Percentiles rank a stretch among this genome's conserved stretches.
These are phyloP conservation scores for Torrubiellomyces zombiae DNA, from an alignment of 2,329 filamentous ascomycete species.

Conservation along the genomic window DNA sequence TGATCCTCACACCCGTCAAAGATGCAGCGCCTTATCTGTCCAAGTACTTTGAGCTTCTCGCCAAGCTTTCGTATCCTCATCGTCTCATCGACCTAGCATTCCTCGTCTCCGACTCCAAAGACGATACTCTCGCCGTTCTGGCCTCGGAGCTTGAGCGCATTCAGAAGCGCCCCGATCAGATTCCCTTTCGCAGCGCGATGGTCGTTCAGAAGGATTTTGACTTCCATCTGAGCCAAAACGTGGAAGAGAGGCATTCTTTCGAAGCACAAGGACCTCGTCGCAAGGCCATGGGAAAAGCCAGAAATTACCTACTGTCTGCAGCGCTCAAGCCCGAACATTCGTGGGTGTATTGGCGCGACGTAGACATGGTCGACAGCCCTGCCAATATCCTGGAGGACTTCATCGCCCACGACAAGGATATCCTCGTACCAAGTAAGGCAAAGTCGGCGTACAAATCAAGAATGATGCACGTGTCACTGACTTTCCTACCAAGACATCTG, in stretches of 20 bases:
- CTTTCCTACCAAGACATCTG: constrained; percentile 54
- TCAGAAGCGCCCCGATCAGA: constrained; percentile 62
- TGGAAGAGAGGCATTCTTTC: constrained; percentile 72
- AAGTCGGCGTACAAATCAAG: too few relatives aligned
- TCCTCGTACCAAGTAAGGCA: constrained; percentile 80
- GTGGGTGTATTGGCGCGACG: constrained; percentile 98
- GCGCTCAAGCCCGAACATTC: constrained; percentile 86
- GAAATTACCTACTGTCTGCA: constrained; percentile 77
- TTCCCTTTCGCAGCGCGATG: constrained; percentile 70
- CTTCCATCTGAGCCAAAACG: constrained; percentile 54
- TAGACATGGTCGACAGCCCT: constrained; percentile 87
- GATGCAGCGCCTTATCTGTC: constrained; percentile 69
- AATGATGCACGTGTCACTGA: too few relatives aligned
- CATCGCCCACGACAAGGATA: constrained; percentile 79
- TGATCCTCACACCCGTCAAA: constrained; percentile 84
- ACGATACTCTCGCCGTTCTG: constrained; percentile 82
- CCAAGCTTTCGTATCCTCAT: constrained; percentile 84
- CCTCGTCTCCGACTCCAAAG: constrained; percentile 77
- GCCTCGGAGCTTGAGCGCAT: constrained; percentile 74
- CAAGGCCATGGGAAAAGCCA: constrained; percentile 75
- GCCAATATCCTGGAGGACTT: constrained; percentile 85
- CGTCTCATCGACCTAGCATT: constrained; percentile 90
- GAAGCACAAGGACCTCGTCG: constrained; percentile 76
- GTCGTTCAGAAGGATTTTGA: constrained; percentile 90
- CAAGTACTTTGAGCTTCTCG: constrained; percentile 86